A percentile compares a stretch with the other conserved stretches of the same genome.
Evolutionary conservation across 108 stramenopile genomes (phyloP).

Genomic region (Chaetoceros muelleri): DNA sequence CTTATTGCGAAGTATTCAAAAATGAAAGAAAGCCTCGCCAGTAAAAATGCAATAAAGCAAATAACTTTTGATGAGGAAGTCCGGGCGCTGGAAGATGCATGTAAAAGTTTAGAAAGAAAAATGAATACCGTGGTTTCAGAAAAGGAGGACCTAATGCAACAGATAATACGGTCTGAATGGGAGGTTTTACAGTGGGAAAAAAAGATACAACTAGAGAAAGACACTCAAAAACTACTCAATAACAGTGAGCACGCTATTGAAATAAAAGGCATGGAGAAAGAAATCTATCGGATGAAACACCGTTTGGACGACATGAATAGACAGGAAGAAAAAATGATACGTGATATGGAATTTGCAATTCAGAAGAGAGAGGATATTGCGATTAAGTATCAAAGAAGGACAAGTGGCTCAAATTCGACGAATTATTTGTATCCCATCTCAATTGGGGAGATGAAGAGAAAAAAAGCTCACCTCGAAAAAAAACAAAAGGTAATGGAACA

Average conservation of each 20-base stretch:
- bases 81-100: constrained; percentile 44
- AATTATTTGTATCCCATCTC: too few species aligned
- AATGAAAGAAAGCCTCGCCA: constrained; percentile 25
- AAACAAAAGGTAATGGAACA: too few species aligned
- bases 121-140: constrained; percentile 29
- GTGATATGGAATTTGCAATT: constrained; percentile 72
- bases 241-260: constrained; percentile 55
- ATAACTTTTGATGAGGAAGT: constrained; percentile 60
- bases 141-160: constrained; percentile 35
- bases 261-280: constrained; percentile 64
- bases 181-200: constrained; percentile 67
- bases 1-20: constrained; percentile 57
- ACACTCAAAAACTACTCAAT: constrained; percentile 68
- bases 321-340: constrained; percentile 56
- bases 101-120: constrained; percentile 23
- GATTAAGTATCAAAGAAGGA: constrained; percentile 29
- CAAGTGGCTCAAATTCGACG: too few species aligned
- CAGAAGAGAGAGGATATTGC: constrained; percentile 68
- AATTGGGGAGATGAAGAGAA: too few species aligned
- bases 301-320: constrained; percentile 46
- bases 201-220: constrained; percentile 80
- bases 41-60: constrained; percentile 32
- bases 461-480: too few species aligned
- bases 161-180: constrained; percentile 50
- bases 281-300: constrained; percentile 78